phyloP scores from a whole-genome alignment of 2,329 filamentous ascomycete species.

The Ceratocystis eucalypticola region DNA sequence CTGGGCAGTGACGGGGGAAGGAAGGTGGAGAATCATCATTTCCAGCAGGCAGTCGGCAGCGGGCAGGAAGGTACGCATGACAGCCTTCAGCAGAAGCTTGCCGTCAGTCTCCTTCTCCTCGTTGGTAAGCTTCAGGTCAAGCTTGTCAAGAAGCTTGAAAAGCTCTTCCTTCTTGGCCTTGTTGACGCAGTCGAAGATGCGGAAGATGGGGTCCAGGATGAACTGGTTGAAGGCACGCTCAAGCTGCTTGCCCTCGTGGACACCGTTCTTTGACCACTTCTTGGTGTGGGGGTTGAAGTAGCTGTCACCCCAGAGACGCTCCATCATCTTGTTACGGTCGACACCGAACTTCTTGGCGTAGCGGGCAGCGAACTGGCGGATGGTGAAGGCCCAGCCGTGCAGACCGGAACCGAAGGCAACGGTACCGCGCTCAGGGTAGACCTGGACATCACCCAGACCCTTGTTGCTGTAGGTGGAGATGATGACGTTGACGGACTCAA shows the following conservation, averaged over 20 bases:
- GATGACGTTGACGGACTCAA: conserved; percentile 99
- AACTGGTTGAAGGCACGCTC: conserved; percentile 99
- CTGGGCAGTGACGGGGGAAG: conserved; percentile 90
- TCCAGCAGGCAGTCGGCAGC: conserved; percentile 95
- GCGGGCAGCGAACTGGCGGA: conserved; percentile 88
- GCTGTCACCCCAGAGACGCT: conserved; percentile 99
- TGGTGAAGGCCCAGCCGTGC: conserved; percentile 98
- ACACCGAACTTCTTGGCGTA: conserved; percentile 99
- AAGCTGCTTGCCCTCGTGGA: conserved; percentile 71
- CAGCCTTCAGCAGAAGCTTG: conserved; percentile 93
- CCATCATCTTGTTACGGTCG: conserved; percentile 99
- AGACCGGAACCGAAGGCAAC: conserved; percentile 99
- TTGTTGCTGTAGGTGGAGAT: conserved; percentile 99
- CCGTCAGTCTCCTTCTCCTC: conserved; percentile 91
- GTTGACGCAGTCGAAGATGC: conserved; percentile 92
- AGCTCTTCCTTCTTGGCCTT: conserved; percentile 98
- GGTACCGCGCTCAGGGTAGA: conserved; percentile 95
- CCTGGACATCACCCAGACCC: conserved; percentile 90
- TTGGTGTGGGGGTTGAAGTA: conserved; percentile 99
- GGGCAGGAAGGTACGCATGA: conserved; percentile 98
- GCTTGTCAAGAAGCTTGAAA: conserved; percentile 71
- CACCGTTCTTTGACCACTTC: conserved; percentile 93
- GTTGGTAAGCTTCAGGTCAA: conserved; percentile 74
- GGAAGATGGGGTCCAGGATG: conserved; percentile 99
- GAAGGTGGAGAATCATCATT: conserved; percentile 99